Evolutionary conservation across 2,329 filamentous ascomycete species (phyloP).

Genomic region (Phoma sp.): DNA sequence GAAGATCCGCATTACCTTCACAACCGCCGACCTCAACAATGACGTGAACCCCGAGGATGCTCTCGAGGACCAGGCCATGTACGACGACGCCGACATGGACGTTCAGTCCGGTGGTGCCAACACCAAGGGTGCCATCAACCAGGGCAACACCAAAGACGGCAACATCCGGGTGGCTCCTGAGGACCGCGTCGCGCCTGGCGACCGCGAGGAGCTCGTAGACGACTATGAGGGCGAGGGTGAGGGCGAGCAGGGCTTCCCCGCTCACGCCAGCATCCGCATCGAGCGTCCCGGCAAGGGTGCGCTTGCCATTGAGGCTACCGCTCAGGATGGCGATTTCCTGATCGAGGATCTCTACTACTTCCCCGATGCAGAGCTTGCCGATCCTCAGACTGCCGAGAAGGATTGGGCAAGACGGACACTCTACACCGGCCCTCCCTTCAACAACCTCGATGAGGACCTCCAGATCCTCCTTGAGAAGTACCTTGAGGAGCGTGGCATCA

Average conservation of each 20-base stretch:
- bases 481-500: slow-evolving; percentile 92
- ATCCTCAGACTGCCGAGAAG: slow-evolving; percentile 75
- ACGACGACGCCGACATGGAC: slow-evolving; percentile 48
- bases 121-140: slow-evolving; percentile 63
- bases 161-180: slow-evolving; percentile 64
- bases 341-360: slow-evolving; percentile 94
- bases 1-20: slow-evolving; percentile 86
- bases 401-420: slow-evolving; percentile 77
- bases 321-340: slow-evolving; percentile 83
- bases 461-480: slow-evolving; percentile 92
- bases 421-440: slow-evolving; percentile 91
- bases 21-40: slow-evolving; percentile 78
- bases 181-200: slow-evolving; percentile 62
- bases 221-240: slow-evolving; percentile 60
- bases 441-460: slow-evolving; percentile 93
- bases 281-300: slow-evolving; percentile 88
- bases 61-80: slow-evolving; percentile 59
- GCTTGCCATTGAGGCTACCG: slow-evolving; percentile 83
- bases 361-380: slow-evolving; percentile 76
- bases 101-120: slow-evolving; percentile 63
- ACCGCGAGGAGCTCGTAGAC: slow-evolving; percentile 64
- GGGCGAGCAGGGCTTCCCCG: slow-evolving; percentile 69
- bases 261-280: slow-evolving; percentile 82
- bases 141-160: slow-evolving; percentile 57
- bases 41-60: slow-evolving; percentile 52